Base-by-base conservation (phyloP, 2,329 filamentous ascomycete genomes). In the Capronia americana region DNA sequence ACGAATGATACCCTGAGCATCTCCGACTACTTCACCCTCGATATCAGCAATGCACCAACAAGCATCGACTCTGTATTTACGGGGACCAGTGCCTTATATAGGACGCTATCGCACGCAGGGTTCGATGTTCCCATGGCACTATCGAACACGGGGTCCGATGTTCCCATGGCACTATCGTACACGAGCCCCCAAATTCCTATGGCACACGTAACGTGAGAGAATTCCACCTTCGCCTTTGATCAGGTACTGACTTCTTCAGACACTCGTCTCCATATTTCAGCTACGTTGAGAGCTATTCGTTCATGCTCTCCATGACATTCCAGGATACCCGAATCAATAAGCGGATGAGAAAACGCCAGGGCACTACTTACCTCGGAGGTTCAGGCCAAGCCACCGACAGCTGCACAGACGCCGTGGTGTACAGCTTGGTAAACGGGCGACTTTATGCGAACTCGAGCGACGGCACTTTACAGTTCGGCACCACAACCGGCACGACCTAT, bases 41-140 rank as follows among this genome's bases (percentile, higher is more conserved):
- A 64, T 24, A 64, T 72, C 14, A 57, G 66, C 20, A 66, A 72
- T 55, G 70, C 70, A 6, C 70, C 70, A 10, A 72, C 69, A 41
- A 66, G 46, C 14, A 64, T 72, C n/a, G 58, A 71, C 63, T 17
- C 64, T 38, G 46, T 67, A n/a, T 65, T 58, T 30, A 71, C 67
- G 4, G 67, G 57, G 30, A 68, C 65, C 7, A 63, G 26, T 28
- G 56, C 38, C 20, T 48, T 34, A 30, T 61, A 26, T 38, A 63
- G 56, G 58, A 65, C 63, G 2, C 38, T 56, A 20, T 67, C 62
- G 14, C 50, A 63, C 51, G n/a, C 53, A 24, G 53, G 30, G 3
- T 34, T 30, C 5, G 20, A 62, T 3, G 11, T 61, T 17, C 30
- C 58, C 34, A 17, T 46, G 4, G 38, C 51, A 44, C 53, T 30